Evolutionary conservation across 2,329 filamentous ascomycete genomes (phyloP), one percentile per base, ranked within the genome.

Genomic region (Fusarium sp.): DNA sequence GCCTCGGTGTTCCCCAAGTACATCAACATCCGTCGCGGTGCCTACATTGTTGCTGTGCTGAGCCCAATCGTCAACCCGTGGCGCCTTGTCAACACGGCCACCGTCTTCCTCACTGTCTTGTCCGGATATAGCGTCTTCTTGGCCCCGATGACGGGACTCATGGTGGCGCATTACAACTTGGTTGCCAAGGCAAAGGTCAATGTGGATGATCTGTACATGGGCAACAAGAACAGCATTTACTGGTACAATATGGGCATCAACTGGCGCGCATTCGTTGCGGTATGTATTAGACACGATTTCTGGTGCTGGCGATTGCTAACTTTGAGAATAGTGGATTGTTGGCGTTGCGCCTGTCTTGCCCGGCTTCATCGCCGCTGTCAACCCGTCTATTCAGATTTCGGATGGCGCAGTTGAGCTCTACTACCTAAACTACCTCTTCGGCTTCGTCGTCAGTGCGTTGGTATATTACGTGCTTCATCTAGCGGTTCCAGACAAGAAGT

Each of bases 201-300:
- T 28, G 64, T 78, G 1, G 73, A 77, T 19, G 74, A 76, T 38
- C 56, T 78, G 25, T 78, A 74, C 53, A 64, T 69, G 28, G 73
- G 70, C 6, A 64, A 74, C 34, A 45, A 61, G 3, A 50, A 55
- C 1, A 74, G 74, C 46, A 71, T 79, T 3, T 80, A 80, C 61
- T 79, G 77, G 77, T 80, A 76, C 53, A 75, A 60, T 5, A 61
- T 59, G n/a, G 78, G 78, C 3, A 29, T 77, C 10, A 80, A 80
- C 49, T 79, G 76, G 76, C 72, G 78, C 5, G 77, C 79, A 2
- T 70, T 73, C 1, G 68, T 74, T 24, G 75, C 78, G 26, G 77
- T 79, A 66, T 62, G 77, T 73, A 19, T n/a, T 7, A 6, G n/a
- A 10, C 9, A 19, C 11, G 15, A 4, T 13, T 19, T 13, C 2